Percentiles rank a stretch among this genome's conserved stretches.
Conservation (phyloP, 352 stramenopile genomes). For the Aphanomyces invadans region DNA sequence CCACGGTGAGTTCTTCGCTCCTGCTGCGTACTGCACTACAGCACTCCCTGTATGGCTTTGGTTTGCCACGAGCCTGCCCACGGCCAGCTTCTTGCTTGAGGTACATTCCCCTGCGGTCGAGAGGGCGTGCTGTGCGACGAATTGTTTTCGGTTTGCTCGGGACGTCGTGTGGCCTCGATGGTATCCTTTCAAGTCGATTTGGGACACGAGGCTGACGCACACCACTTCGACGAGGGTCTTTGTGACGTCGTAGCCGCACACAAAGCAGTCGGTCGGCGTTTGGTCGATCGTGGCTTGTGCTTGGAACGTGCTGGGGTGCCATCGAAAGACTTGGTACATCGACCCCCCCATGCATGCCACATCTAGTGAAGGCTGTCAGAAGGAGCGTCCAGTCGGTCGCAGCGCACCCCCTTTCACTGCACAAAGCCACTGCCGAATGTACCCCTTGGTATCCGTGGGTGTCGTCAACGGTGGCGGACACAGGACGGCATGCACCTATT, state of each 20-base stretch:
- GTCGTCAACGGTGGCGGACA: neutral
- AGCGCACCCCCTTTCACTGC: neutral
- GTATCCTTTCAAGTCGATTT: slow-evolving; percentile 5
- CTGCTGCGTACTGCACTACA: no score
- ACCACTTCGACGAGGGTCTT: slow-evolving; percentile 2
- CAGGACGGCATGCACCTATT: neutral
- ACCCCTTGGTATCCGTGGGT: neutral
- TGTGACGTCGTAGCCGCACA: neutral
- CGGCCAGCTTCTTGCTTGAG: no score
- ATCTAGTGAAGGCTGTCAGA: no score
- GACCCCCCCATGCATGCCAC: neutral
- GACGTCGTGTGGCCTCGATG: no score
- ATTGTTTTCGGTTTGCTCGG: neutral
- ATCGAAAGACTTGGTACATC: slow-evolving; percentile 3
- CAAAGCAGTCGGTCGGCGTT: neutral
- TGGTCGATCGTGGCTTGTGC: slow-evolving; percentile 9
- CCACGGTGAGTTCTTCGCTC: neutral
- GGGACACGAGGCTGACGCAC: slow-evolving; percentile 4
- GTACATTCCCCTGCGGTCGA: neutral
- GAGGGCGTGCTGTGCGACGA: neutral
- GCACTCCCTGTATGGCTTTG: no score
- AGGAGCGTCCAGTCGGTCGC: neutral
- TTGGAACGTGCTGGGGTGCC: neutral
- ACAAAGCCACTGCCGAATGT: neutral
- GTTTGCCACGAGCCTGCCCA: neutral